These are phyloP conservation scores for Fusarium haematococcum DNA, from an alignment of 2,329 filamentous ascomycete genomes.

Conservation along the genomic window DNA sequence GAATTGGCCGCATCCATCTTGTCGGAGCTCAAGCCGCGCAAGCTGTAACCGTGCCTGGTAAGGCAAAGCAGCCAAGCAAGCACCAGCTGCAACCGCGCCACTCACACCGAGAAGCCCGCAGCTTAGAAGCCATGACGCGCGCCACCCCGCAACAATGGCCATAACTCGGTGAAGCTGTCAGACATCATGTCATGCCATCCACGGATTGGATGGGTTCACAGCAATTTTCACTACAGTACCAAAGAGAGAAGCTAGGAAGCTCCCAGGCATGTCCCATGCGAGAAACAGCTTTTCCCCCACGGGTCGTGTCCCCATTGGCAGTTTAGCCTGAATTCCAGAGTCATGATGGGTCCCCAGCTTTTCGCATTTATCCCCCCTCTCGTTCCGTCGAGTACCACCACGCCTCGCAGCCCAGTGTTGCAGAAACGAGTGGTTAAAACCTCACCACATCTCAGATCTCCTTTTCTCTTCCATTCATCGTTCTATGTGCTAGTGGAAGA, in stretches of 20 bases:
- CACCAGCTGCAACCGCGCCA: slow-evolving; percentile 37
- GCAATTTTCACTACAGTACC: background rate
- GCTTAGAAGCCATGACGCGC: slow-evolving; percentile 28
- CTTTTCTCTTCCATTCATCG: slow-evolving; percentile 7
- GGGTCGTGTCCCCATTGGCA: slow-evolving; percentile 31
- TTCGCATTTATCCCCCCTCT: slow-evolving; percentile 38
- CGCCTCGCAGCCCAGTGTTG: background rate
- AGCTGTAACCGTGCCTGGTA: background rate
- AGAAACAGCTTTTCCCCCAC: background rate
- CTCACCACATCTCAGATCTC: slow-evolving; percentile 24
- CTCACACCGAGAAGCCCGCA: slow-evolving; percentile 26
- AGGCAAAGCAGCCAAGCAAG: background rate
- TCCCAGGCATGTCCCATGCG: background rate
- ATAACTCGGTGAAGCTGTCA: slow-evolving; percentile 29
- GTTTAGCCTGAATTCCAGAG: slow-evolving; percentile 43
- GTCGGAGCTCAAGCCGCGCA: background rate
- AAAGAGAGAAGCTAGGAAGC: background rate
- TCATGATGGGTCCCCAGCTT: slow-evolving; percentile 39
- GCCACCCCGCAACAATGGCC: slow-evolving; percentile 32
- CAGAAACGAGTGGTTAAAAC: slow-evolving; percentile 30
- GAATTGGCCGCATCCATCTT: background rate
- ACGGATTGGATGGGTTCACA: background rate
- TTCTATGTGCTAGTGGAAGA: background rate
- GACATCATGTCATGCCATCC: slow-evolving; percentile 7
- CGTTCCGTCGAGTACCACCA: background rate